Base-by-base conservation (phyloP, 768 basidiomycete species). In the Termitomyces titanicus region DNA sequence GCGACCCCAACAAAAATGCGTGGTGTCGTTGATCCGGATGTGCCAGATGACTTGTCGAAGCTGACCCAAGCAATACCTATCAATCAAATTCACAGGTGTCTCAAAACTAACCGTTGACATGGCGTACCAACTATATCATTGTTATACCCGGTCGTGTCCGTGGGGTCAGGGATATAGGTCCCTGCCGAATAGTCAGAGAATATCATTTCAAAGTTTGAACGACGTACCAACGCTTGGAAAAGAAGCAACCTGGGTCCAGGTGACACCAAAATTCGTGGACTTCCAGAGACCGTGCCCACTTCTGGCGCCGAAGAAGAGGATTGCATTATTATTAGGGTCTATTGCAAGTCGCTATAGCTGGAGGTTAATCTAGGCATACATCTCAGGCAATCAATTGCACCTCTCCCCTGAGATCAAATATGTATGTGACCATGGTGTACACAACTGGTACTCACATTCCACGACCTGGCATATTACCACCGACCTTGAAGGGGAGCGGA, bases 1-100 rank as follows among this genome's bases (percentile, higher is more conserved):
- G 81, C 84, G 27, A 88, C 85, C 53, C 85, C 85, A 33, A 85
- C 84, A 52, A 87, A 87, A 34, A 88, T 86, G 45, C 84, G 79
- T 27, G 76, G 81, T 13, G 84, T 86, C 0, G 84, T 72, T 6
- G 64, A 66, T 20, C 84, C 83, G 25, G 73, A 71, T 2, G 73
- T 68, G 6, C 83, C 82, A n/a, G 83, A 79, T 6, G 82, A 75
- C 40, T 76, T 70, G 60, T 86, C 84, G 59, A 86, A 85, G 0
- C 83, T 85, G 31, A 87, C 81, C 77, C 79, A 87, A n/a, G 83
- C 67, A 50, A 86, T 74, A 37, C 78, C 77, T 71, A 43, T 12
- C 2, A 34, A 34, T 15, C 13, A 34, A 47, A 2, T 11, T 29
- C 5, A 18, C 7, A 38, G 44, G 6, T 39, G 18, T 48, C 24